These are phyloP conservation scores for Platanthera zijinensis DNA, from an alignment of 106 monocot species.

Conservation along the genomic window DNA sequence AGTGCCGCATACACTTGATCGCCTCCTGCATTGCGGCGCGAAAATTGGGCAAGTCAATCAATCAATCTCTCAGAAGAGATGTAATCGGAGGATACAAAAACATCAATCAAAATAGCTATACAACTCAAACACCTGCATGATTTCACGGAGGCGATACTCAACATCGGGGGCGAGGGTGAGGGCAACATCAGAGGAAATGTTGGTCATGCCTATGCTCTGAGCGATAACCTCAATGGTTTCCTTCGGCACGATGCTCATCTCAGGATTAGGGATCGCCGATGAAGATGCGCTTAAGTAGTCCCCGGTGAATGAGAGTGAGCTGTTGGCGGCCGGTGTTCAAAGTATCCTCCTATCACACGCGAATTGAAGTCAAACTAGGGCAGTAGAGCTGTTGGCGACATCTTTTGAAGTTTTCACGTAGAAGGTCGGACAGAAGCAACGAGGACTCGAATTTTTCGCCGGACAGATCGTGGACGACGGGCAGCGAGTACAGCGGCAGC, in stretches of 20 bases:
- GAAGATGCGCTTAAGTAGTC: not conserved
- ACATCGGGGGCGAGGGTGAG: slow-evolving; percentile 84
- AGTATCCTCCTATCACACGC: too few relatives aligned
- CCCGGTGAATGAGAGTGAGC: not conserved
- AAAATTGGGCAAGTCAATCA: not conserved
- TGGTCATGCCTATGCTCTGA: slow-evolving; percentile 88
- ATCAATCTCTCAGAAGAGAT: not conserved
- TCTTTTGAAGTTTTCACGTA: too few relatives aligned
- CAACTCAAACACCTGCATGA: slow-evolving; percentile 68
- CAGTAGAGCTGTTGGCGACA: too few relatives aligned
- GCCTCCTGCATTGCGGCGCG: slow-evolving; percentile 54
- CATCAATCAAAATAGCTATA: not conserved
- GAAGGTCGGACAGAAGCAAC: too few relatives aligned
- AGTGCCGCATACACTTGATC: slow-evolving; percentile 96
- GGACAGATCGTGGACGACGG: too few relatives aligned
- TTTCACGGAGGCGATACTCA: slow-evolving; percentile 97
- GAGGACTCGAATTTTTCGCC: too few relatives aligned
- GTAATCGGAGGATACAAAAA: not conserved
- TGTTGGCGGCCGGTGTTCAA: too few relatives aligned
- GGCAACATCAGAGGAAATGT: slow-evolving; percentile 72
- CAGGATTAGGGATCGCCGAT: not conserved
- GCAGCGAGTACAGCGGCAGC: too few relatives aligned
- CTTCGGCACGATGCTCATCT: slow-evolving; percentile 91
- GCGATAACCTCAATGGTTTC: slow-evolving; percentile 97
- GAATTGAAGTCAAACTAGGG: too few relatives aligned